These are phyloP conservation scores for Cladobotryum mycophilum DNA, from an alignment of 2,329 filamentous ascomycete genomes.

Conservation along the genomic window DNA sequence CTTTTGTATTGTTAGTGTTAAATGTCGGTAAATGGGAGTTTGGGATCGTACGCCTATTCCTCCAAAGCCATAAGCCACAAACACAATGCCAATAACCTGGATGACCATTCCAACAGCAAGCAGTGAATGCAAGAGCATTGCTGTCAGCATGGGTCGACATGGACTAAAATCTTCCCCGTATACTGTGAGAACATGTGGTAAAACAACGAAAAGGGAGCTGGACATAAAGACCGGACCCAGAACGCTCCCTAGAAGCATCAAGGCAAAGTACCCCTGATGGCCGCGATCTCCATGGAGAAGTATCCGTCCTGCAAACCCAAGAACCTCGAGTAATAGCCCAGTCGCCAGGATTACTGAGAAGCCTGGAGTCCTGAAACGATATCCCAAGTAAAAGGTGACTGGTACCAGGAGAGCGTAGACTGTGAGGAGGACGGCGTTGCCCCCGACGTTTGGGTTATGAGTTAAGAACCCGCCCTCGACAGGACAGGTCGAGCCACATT, in stretches of 20 bases:
- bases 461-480: conserved; percentile 31
- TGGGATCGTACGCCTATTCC: conserved; percentile 28
- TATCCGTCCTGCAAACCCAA: conserved; percentile 42
- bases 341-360: conserved; percentile 35
- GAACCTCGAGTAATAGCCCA: conserved; percentile 37
- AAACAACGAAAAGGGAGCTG: conserved; percentile 36
- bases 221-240: conserved; percentile 42
- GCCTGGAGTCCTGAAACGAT: conserved; percentile 32
- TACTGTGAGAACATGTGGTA: conserved; percentile 41
- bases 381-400: conserved; percentile 30
- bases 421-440: conserved; percentile 35
- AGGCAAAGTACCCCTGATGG: conserved; percentile 32
- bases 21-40: no score
- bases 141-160: conserved; percentile 29
- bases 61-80: conserved; percentile 30
- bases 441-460: conserved; percentile 31
- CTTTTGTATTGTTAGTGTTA: conserved; percentile 21
- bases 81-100: conserved; percentile 35
- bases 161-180: conserved; percentile 39
- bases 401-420: conserved; percentile 36
- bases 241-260: conserved; percentile 42
- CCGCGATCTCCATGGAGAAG: conserved; percentile 31
- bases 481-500: conserved; percentile 32
- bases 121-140: conserved; percentile 28
- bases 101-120: conserved; percentile 30